These are phyloP conservation scores for Amanita rimosa DNA, from an alignment of 768 basidiomycete species.

Conservation along the genomic window DNA sequence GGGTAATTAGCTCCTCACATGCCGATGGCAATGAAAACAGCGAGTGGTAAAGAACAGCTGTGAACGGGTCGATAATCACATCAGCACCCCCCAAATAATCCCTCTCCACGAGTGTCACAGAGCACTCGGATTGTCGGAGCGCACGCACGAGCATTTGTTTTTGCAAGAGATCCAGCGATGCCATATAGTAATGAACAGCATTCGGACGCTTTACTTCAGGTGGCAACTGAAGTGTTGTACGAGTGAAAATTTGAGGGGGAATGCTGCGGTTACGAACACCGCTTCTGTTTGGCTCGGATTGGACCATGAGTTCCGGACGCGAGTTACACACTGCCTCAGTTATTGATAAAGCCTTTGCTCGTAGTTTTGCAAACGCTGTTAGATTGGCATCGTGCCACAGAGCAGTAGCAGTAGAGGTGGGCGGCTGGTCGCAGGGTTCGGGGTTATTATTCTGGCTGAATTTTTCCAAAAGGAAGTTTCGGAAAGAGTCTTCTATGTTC, in stretches of 20 bases:
- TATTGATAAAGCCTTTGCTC: constrained; percentile 12
- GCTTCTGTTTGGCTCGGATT: constrained; percentile 2
- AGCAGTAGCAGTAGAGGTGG: neutral
- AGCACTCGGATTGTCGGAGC: constrained; percentile 32
- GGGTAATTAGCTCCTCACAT: constrained; percentile 29
- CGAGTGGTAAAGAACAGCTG: constrained; percentile 41
- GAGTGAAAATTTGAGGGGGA: constrained; percentile 31
- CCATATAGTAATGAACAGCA: constrained; percentile 50
- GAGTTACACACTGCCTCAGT: neutral
- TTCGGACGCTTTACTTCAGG: constrained; percentile 18
- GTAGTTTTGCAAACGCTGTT: constrained; percentile 25
- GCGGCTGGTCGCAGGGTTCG: neutral
- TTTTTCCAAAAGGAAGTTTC: neutral
- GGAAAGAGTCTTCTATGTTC: no score
- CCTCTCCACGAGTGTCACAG: constrained; percentile 55
- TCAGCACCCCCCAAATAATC: constrained; percentile 41
- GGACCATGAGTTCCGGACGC: neutral
- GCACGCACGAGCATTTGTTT: constrained; percentile 47
- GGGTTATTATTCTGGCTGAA: neutral
- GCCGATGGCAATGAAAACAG: constrained; percentile 37
- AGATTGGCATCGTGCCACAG: constrained; percentile 4
- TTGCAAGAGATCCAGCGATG: constrained; percentile 58
- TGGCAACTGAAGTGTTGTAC: constrained; percentile 34
- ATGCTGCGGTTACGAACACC: constrained; percentile 12
- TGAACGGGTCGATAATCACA: constrained; percentile 54